Percentiles rank a stretch among this genome's conserved stretches.
Conservation (phyloP, 768 basidiomycete species). For the Hemileccinum impolitum region DNA sequence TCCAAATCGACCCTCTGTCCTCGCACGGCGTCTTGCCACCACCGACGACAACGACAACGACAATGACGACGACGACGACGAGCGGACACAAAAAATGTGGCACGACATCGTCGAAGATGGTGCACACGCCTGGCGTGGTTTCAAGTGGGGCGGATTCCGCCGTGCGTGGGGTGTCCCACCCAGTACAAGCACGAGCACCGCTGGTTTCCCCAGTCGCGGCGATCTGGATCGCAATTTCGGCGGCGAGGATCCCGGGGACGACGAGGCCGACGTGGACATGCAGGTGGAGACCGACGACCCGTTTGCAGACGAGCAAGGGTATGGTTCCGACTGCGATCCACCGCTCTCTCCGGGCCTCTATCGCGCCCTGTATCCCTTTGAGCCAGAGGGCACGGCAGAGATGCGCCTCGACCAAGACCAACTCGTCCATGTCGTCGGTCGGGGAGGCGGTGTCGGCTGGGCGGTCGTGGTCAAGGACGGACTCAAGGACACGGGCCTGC, state of each 20-base stretch:
- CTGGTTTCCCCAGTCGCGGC: slow-evolving; percentile 33
- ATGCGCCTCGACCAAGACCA: slow-evolving; percentile 79
- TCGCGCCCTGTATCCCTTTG: slow-evolving; percentile 73
- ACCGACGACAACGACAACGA: slow-evolving; percentile 4
- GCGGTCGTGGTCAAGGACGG: slow-evolving; percentile 58
- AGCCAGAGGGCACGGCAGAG: slow-evolving; percentile 79
- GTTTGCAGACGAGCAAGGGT: slow-evolving; percentile 14
- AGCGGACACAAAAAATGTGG: slow-evolving; percentile 9
- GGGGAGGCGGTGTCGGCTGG: slow-evolving; percentile 81
- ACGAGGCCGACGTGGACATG: slow-evolving; percentile 11
- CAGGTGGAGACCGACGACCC: slow-evolving; percentile 29
- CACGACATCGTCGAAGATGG: slow-evolving; percentile 27
- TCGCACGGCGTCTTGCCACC: slow-evolving; percentile 27
- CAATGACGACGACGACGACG: slow-evolving; percentile 10
- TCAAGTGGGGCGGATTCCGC: slow-evolving; percentile 40
- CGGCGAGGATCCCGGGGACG: slow-evolving; percentile 17
- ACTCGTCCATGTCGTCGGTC: slow-evolving; percentile 64
- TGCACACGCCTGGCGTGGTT: slow-evolving; percentile 33
- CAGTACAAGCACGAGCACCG: not conserved
- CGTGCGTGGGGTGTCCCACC: slow-evolving; percentile 33
- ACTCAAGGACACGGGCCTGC: slow-evolving; percentile 37
- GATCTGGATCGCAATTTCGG: slow-evolving; percentile 52
- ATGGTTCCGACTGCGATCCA: too few species aligned
- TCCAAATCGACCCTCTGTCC: slow-evolving; percentile 32
- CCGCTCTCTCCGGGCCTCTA: slow-evolving; percentile 68